These are phyloP conservation scores for Castanopsis chinensis DNA, from an alignment of 306 rosid species.

Conservation along the genomic window DNA sequence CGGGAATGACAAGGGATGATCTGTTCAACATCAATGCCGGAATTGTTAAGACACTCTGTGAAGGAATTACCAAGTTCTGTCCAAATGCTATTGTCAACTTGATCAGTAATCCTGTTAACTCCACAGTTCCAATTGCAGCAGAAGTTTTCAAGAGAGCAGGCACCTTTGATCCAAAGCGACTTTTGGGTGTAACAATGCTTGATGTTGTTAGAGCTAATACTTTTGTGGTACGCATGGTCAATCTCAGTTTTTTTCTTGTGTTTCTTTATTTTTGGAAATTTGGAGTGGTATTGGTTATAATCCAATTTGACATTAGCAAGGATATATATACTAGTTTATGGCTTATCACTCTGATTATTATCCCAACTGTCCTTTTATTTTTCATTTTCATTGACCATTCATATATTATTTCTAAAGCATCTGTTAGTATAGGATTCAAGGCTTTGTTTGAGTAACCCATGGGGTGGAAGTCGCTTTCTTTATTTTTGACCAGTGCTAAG, in stretches of 20 bases:
- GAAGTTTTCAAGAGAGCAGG: constrained; percentile 97
- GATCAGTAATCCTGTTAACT: constrained; percentile 96
- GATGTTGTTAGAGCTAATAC: constrained; percentile 96
- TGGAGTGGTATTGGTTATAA: background rate
- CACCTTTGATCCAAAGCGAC: constrained; percentile 81
- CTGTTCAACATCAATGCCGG: constrained; percentile 94
- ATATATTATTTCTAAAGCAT: background rate
- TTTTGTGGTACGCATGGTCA: constrained; percentile 63
- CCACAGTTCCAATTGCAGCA: constrained; percentile 91
- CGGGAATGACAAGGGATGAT: constrained; percentile 98
- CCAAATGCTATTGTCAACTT: constrained; percentile 88
- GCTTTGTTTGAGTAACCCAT: background rate
- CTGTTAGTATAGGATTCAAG: background rate
- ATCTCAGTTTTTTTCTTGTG: background rate
- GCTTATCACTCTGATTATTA: background rate
- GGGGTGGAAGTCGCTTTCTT: background rate
- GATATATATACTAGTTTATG: background rate
- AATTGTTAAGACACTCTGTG: constrained; percentile 81
- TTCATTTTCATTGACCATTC: background rate
- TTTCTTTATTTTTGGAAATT: background rate
- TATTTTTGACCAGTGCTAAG: background rate
- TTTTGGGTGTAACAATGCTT: constrained; percentile 88
- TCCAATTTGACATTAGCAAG: background rate
- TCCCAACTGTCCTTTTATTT: constrained; percentile 10
- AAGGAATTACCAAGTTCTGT: constrained; percentile 78